Conservation (phyloP, 352 stramenopile species). For the Globisporangium spiculum region DNA sequence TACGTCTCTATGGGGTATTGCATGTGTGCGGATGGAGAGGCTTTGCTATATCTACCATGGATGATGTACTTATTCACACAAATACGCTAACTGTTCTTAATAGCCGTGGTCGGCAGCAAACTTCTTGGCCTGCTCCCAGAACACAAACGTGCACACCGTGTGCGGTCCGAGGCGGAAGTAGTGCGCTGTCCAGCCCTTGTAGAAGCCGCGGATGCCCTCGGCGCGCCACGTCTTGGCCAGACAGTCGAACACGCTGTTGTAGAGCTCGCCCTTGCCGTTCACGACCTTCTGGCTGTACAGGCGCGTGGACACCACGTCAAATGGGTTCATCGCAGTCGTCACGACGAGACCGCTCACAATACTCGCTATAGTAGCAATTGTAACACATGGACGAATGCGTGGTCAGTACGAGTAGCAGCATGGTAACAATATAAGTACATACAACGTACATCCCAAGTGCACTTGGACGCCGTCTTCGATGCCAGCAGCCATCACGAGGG, state of each 20-base stretch:
- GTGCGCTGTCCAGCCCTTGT: slow-evolving; percentile 86
- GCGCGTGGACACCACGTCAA: slow-evolving; percentile 85
- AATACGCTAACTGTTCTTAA: slow-evolving; percentile 22
- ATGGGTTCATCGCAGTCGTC: slow-evolving; percentile 86
- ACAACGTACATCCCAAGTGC: slow-evolving; percentile 71
- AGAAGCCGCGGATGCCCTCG: slow-evolving; percentile 78
- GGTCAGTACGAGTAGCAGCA: not conserved
- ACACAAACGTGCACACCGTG: slow-evolving; percentile 85
- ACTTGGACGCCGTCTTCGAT: slow-evolving; percentile 71
- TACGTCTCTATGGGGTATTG: not conserved
- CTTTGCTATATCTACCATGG: not conserved
- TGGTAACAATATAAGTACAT: not conserved
- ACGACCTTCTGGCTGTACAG: slow-evolving; percentile 88
- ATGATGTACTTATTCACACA: not conserved
- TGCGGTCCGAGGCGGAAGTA: slow-evolving; percentile 86
- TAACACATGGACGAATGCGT: not conserved
- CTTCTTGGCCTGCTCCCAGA: slow-evolving; percentile 84
- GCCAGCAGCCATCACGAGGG: slow-evolving; percentile 70
- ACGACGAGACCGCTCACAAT: slow-evolving; percentile 77
- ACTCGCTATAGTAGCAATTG: slow-evolving; percentile 39
- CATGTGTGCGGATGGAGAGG: not conserved
- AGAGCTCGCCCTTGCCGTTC: slow-evolving; percentile 81
- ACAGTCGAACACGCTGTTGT: slow-evolving; percentile 73
- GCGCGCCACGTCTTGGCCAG: slow-evolving; percentile 75
- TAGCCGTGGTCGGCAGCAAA: slow-evolving; percentile 61